Evolutionary conservation across 345 rosid genomes (phyloP), one percentile per base, ranked within the genome.

Genomic region (Gossypium australe): DNA sequence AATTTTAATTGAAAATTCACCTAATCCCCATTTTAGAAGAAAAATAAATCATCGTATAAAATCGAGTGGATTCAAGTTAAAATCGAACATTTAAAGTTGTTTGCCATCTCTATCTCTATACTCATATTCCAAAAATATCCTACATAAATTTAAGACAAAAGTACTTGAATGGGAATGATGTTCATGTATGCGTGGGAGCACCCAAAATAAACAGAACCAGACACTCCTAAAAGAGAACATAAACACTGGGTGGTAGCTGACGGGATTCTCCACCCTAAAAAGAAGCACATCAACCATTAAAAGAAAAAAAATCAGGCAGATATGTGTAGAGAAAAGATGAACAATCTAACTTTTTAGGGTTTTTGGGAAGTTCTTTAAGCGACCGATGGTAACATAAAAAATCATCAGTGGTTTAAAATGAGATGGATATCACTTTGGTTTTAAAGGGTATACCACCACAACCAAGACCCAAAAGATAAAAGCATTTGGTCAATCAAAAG

Each of bases 391-490:
- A 53, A 29, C 47, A 4, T 11, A 34, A 27, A 70, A 29, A 34
- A 4, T 5, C 41, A 53, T 70, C 74, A 18, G 74, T 70, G 74
- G 49, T 70, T 53, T 38, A 41, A 34, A 34, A 57, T 71, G 74
- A 71, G 63, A 71, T 56, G 74, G 74, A 71, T 2, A 20, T 56
- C 74, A 71, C 74, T 71, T 71, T 71, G 63, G 48, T 34, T 70
- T 1, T 57, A 22, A 24, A 18, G 27, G 60, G 12, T 9, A 56
- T 24, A 7, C 57, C 72, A 49, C 56, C 56, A 67, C 71, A 22
- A 22, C 7, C 4, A 9, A 27, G 3, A 5, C 17, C 22, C 48
- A 47, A 2, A 24, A 12, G 14, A 52, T 16, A 22, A 69, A 27
- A 24, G 44, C 67, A 69, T 49, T 49, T 25, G 48, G 68, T 3